Evolutionary conservation across 257 asterid species (phyloP), one percentile per base, ranked within the genome.

Genomic region (Solanum peruvianum): DNA sequence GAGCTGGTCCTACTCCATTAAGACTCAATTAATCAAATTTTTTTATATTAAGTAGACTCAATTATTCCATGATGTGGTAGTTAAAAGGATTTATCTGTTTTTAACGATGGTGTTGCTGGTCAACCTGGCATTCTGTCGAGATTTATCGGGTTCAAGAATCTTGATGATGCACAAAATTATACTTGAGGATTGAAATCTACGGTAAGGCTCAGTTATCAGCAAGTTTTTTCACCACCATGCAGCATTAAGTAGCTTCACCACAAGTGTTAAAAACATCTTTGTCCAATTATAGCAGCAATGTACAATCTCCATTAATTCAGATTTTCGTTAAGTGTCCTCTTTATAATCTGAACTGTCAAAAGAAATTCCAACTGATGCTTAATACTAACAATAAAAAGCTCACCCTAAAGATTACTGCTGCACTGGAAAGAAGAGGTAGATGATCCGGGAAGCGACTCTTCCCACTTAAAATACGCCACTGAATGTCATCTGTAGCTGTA

Each of bases 381-480:
- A 29, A 56, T 47, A 42, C 87, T 33, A 84, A 85, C 21, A 86
- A 44, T 37, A 25, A 52, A 88, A 33, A 67, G 83, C 98, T 92
- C 92, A 96, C 99, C 80, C 98, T 98, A 91, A 97, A 97, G 77
- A 96, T 96, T 75, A 97, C 97, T 41, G 98, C 96, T 88, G 99
- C 99, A 83, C 95, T 95, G 78, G 99, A 94, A 88, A 97, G 99
- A 67, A 95, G 91, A 84, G 93, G 89, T 33, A 93, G 91, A 91
- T 97, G 99, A 86, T 93, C 98, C 0, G 97, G 91, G 84, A 82
- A 91, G 81, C 97, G 96, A 90, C 98, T 96, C 90, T 94, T 97
- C 85, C 99, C 99, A 88, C 93, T 96, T 88, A 97, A 86, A 87
- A 97, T 91, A 86, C 94, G 89, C 99, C 99, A 97, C 47, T 89